Evolutionary conservation across 1,284 basidiomycete genomes (phyloP), one percentile per base, ranked within the genome.

Genomic region (Sporisorium sorghi): DNA sequence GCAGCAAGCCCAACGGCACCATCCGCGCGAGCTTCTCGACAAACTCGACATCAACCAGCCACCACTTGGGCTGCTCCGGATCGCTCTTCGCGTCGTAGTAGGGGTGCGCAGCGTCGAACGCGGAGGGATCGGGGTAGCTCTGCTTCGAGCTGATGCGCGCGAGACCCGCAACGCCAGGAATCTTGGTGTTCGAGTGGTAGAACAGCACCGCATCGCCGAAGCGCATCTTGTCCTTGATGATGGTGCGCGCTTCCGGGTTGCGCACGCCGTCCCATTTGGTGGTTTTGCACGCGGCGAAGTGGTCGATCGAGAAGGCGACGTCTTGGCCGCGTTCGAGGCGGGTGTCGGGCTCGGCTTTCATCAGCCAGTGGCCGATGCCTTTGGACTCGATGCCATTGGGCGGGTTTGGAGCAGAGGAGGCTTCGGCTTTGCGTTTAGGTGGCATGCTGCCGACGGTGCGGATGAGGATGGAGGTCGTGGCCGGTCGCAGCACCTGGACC

Each of bases 171-270:
- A 73, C 67, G 90, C 92, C 93, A 76, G 94, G 94, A 42, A 85
- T 88, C 86, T 94, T 96, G 86, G 91, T 93, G 84, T 94, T 98
- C 19, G 93, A 95, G 82, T 97, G 94, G 84, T 97, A 98, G 86
- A 88, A 88, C 10, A 88, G 79, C n/a, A 88, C 93, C 86, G 91
- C 88, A 83, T 98, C 93, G 23, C 91, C 93, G 8, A 90, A 76
- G 76, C 89, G 89, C 95, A 98, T 98, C 72, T 85, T 77, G 0
- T 80, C 77, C 83, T 91, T 92, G 92, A 98, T 94, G 65, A 94
- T 87, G 78, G 94, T 94, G 79, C 92, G 90, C 1, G 95, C 96
- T 85, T 96, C 92, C 75, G 93, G 92, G 82, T 93, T 97, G 43
- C 95, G 79, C 21, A 94, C 91, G 58, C 94, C 94, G 81, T 97